phyloP scores from a whole-genome alignment of 192 early-diverging fungal species.

The Anaeromyces robustus region DNA sequence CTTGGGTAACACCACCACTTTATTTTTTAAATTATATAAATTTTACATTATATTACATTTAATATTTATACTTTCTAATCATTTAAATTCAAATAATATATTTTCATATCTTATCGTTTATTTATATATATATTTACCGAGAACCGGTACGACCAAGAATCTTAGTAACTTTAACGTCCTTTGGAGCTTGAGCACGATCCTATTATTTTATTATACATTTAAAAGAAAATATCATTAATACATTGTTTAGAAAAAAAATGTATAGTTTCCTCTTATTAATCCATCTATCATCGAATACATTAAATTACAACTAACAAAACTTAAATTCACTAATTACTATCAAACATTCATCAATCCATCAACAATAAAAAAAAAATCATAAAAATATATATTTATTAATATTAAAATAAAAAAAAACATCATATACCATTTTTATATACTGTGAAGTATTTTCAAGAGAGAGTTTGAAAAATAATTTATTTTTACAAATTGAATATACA shows the following conservation, averaged over 20 bases:
- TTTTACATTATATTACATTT: no score
- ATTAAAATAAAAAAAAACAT: neutral
- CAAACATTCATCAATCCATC: neutral
- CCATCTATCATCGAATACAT: no score
- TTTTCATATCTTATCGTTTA: neutral
- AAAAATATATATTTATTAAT: no score
- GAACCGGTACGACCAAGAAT: constrained; percentile 99
- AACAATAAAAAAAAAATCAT: no score
- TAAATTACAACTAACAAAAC: no score
- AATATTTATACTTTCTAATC: no score
- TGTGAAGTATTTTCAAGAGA: neutral
- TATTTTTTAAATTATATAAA: neutral
- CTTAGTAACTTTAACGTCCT: constrained; percentile 90
- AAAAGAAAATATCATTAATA: no score
- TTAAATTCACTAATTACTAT: no score
- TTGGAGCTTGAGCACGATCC: constrained; percentile 13
- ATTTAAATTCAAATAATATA: constrained; percentile 5
- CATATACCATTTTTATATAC: neutral
- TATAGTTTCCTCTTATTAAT: no score
- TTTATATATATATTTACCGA: constrained; percentile 30
- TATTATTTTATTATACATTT: neutral
- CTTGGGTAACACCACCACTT: constrained; percentile 94
- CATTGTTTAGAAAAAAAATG: no score
- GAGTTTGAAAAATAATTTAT: neutral
- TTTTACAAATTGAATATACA: neutral